phyloP scores from a whole-genome alignment of 129 eudicot genomes.

The Lactuca saligna region DNA sequence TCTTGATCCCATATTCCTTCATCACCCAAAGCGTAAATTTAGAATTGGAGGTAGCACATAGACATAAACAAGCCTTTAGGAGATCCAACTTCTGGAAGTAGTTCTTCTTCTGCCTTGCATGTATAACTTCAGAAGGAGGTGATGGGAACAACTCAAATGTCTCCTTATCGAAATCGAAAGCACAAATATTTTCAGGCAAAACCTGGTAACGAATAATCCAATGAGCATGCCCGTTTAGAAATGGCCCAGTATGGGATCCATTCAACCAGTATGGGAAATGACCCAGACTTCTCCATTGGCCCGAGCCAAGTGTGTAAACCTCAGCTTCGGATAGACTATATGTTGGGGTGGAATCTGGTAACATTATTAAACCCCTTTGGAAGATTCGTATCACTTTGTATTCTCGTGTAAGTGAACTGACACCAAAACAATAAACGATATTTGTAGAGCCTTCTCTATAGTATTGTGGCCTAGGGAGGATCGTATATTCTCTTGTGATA shows the following conservation, averaged over 20 bases:
- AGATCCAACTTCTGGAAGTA: conserved; percentile 7
- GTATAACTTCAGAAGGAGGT: neutral
- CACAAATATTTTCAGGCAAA: neutral
- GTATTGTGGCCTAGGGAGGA: conserved; percentile 24
- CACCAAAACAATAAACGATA: conserved; percentile 40
- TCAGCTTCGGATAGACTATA: conserved; percentile 21
- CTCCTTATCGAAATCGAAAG: conserved; percentile 29
- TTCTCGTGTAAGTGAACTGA: neutral
- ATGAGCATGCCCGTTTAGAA: neutral
- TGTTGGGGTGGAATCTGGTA: neutral
- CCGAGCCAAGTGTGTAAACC: conserved; percentile 48
- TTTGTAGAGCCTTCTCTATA: neutral
- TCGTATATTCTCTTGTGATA: conserved; percentile 35
- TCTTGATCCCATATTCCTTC: conserved; percentile 38
- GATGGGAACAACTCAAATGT: neutral
- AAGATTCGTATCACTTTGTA: conserved; percentile 40
- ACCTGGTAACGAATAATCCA: neutral
- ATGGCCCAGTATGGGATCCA: neutral
- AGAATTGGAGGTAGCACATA: no score
- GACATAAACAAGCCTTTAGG: conserved; percentile 24
- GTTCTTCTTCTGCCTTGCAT: no score
- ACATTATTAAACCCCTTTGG: neutral
- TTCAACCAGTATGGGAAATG: conserved; percentile 2
- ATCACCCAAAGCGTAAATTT: conserved; percentile 38
- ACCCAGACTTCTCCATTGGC: conserved; percentile 41